Evolutionary conservation across 225 moss, liverwort and hornwort genomes (phyloP), one percentile per base, ranked within the genome.

Genomic region (Lunularia cruciata): DNA sequence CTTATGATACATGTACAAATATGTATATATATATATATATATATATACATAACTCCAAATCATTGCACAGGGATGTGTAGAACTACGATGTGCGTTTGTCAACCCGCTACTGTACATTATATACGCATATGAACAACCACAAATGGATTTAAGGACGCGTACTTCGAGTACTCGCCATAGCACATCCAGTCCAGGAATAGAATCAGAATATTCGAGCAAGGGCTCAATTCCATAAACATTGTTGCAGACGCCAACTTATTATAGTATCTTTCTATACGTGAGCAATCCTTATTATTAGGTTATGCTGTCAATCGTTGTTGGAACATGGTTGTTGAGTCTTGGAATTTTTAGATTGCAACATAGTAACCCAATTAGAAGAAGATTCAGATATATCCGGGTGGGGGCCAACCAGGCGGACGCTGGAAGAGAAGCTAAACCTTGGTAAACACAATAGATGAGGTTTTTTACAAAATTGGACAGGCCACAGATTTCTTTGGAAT

Each of bases 61-160:
- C n/a, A n/a, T n/a, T n/a, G n/a, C n/a, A n/a, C n/a, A n/a, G n/a
- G n/a, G n/a, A n/a, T n/a, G n/a, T 53, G 53, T 53, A 26, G 23
- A 26, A 53, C 7, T 7, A 53, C 53, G 53, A 53, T 53, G 53
- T 53, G 53, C 53, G 53, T 25, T 6, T 53, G 53, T 53, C 53
- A 53, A 53, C 23, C 27, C 23, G 23, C 53, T 53, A 53, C 25
- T 23, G 8, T 23, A 22, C 25, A 53, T 26, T 22, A 22, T n/a
- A n/a, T n/a, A n/a, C n/a, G n/a, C n/a, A n/a, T n/a, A 53, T 2
- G 27, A 7, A 53, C 43, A 26, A 7, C 53, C 53, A 19, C 53
- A 20, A 25, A 23, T 53, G 22, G 53, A 53, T 53, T 25, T 5
- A 4, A 27, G 0, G 23, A 53, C 8, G 53, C 13, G 22, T 26